Evolutionary conservation across 305 asterid species (phyloP).

Genomic region (Solanum hybrid): DNA sequence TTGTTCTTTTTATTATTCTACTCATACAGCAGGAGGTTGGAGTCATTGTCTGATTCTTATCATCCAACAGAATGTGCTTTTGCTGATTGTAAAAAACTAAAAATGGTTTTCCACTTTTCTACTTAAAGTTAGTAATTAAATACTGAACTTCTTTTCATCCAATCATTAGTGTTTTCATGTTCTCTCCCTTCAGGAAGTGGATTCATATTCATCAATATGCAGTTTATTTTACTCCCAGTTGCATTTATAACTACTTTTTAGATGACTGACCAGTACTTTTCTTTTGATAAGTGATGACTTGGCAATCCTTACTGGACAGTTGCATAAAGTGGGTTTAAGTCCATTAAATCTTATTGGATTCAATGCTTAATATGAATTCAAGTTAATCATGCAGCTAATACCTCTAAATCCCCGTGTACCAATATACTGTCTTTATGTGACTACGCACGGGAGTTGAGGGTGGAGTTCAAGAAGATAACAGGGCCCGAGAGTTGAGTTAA

Average conservation of each 20-base stretch:
- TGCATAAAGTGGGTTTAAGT: background rate
- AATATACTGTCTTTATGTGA: background rate
- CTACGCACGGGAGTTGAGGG: background rate
- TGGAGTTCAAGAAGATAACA: background rate
- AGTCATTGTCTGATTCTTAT: background rate
- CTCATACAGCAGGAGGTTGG: background rate
- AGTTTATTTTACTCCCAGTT: background rate
- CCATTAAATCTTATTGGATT: background rate
- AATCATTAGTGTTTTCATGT: background rate
- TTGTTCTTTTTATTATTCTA: slow-evolving; percentile 6
- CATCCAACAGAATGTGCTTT: background rate
- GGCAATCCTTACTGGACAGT: background rate
- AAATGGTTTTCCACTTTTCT: background rate
- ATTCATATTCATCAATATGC: background rate
- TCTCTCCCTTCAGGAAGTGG: background rate
- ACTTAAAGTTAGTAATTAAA: background rate
- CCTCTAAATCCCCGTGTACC: background rate
- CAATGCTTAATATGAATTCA: background rate
- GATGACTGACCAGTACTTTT: background rate
- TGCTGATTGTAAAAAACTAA: background rate
- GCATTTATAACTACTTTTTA: background rate
- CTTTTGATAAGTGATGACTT: background rate
- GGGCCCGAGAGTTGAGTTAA: background rate
- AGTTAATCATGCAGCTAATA: background rate
- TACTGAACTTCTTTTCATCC: background rate